Evolutionary conservation across 371 early-diverging fungal genomes (phyloP).

Genomic region (Dinochytrium kinnereticum): DNA sequence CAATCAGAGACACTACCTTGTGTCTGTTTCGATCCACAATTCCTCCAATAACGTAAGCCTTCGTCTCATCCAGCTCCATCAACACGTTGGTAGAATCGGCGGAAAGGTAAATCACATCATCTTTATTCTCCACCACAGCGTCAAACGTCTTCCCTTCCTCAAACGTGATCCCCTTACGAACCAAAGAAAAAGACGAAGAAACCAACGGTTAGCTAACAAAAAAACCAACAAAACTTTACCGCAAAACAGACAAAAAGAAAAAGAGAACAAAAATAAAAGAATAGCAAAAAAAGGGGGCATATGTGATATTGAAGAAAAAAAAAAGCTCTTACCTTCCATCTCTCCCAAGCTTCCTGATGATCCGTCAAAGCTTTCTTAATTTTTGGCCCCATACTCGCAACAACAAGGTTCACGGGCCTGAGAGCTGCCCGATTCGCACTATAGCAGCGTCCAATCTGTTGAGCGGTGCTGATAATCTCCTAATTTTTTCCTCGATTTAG

Average conservation of each 20-base stretch:
- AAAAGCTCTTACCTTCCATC: slow-evolving; percentile 40
- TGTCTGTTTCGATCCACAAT: slow-evolving; percentile 94
- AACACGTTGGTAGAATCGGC: slow-evolving; percentile 85
- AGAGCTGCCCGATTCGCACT: slow-evolving; percentile 24
- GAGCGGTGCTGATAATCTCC: slow-evolving; percentile 34
- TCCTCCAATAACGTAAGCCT: slow-evolving; percentile 89
- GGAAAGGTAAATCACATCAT: slow-evolving; percentile 77
- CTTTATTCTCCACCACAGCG: slow-evolving; percentile 19
- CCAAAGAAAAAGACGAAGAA: not conserved
- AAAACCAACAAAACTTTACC: not conserved
- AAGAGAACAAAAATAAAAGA: not conserved
- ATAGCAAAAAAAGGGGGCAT: no score
- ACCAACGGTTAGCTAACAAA: not conserved
- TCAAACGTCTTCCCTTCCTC: slow-evolving; percentile 5
- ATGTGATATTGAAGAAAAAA: not conserved
- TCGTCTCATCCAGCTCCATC: slow-evolving; percentile 68
- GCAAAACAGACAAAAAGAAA: not conserved
- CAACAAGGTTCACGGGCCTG: slow-evolving; percentile 25
- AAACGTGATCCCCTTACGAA: not conserved
- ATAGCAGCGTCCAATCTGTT: slow-evolving; percentile 40
- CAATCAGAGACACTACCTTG: slow-evolving; percentile 53
- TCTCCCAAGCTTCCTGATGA: slow-evolving; percentile 21
- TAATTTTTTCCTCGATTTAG: not conserved
- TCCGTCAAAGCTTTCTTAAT: slow-evolving; percentile 25
- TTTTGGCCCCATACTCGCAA: slow-evolving; percentile 22